Evolutionary conservation across 176 grass and related monocot genomes (phyloP).

Genomic region (Triticum turgidum): DNA sequence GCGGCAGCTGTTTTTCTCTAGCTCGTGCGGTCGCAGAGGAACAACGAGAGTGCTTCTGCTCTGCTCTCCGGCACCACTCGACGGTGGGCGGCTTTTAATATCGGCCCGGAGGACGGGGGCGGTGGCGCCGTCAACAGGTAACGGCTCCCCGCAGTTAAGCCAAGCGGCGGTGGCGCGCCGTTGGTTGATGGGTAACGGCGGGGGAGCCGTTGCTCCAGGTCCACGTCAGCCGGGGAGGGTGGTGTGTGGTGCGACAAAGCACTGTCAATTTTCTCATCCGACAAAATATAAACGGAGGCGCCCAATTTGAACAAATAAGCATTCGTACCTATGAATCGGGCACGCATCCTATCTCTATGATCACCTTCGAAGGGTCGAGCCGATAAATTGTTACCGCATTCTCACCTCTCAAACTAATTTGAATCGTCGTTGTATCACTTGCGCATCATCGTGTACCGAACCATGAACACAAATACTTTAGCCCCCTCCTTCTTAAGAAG

Average conservation of each 20-base stretch:
- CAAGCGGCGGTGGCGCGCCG: constrained; percentile 2
- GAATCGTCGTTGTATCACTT: too few relatives aligned
- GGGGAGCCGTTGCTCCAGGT: neutral
- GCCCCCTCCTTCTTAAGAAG: too few relatives aligned
- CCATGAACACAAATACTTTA: too few relatives aligned
- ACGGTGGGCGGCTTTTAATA: constrained; percentile 38
- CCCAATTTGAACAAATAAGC: too few relatives aligned
- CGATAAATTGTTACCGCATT: too few relatives aligned
- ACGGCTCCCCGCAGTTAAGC: neutral
- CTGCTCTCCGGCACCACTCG: neutral
- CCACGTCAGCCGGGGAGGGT: constrained; percentile 13
- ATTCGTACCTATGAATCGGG: too few relatives aligned
- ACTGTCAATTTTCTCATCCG: too few relatives aligned
- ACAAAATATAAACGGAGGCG: too few relatives aligned
- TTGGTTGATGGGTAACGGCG: neutral
- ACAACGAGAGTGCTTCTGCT: neutral
- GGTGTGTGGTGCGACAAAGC: neutral
- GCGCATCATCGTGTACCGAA: too few relatives aligned
- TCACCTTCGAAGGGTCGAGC: too few relatives aligned
- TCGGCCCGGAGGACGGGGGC: neutral
- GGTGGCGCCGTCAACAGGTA: constrained; percentile 33
- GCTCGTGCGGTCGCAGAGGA: neutral
- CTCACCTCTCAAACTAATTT: too few relatives aligned
- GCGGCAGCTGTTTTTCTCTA: neutral
- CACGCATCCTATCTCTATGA: too few relatives aligned